Base-by-base conservation (phyloP, 208 protist genomes). In the Wallacemonas rigidus region DNA sequence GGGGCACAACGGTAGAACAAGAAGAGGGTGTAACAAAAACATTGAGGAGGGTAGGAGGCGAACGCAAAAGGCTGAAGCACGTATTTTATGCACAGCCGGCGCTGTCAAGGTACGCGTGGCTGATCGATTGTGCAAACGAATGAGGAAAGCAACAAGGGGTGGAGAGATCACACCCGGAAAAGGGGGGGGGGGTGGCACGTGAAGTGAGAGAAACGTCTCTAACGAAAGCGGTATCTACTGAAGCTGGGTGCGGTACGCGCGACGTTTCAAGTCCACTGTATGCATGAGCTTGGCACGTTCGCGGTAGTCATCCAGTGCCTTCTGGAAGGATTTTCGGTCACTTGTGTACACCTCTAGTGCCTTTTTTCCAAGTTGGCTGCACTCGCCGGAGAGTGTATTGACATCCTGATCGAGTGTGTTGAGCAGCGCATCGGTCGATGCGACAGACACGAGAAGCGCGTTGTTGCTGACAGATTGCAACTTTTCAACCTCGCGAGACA, bases 221-320 rank as follows among this genome's bases (percentile, higher is more conserved):
- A 50, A 14, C 8, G 45, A 6, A 50, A 57, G 15, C 15, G 0
- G 26, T 26, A 26, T n/a, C 53, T 57, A 70, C 55, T 67, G 53
- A 14, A 71, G 53, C 12, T 87, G 78, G 6, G 79, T 71, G n/a
- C 81, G 72, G 41, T 82, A 90, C 2, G 76, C 76, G 26, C 80
- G 64, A 4, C 80, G 80, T 67, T 95, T 95, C 36, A 95, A 57
- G 53, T 93, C 87, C 2, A 94, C 65, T 38, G 90, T 79, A 71
- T 94, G 88, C 62, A 83, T 87, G 58, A 81, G 64, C 63, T 89
- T 91, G 0, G 84, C 84, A 60, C 81, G 80, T 17, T 63, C 39
- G 44, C 75, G 85, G 77, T 85, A 95, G 45, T 87, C 74, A 51
- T 84, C 78, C 43, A 94, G 45, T 17, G 81, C 41, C 11, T 79